phyloP scores from a whole-genome alignment of 1,284 basidiomycete genomes.

The Malassezia cuniculi region DNA sequence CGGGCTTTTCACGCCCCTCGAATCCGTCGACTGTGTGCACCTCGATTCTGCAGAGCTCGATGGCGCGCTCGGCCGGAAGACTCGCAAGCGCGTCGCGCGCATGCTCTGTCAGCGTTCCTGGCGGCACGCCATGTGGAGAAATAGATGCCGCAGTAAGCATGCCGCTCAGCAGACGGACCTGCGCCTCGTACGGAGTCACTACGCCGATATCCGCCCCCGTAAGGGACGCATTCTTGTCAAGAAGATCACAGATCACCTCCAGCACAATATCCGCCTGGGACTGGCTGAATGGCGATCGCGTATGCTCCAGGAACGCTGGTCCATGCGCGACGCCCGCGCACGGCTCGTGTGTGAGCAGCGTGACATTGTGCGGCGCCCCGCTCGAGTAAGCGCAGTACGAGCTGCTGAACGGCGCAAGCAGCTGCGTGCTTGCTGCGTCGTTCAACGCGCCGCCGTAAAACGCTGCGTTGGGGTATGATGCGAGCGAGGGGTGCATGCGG shows the following conservation, averaged over 20 bases:
- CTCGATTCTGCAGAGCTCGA: slow-evolving; percentile 54
- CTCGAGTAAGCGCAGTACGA: slow-evolving; percentile 14
- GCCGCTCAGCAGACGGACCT: slow-evolving; percentile 27
- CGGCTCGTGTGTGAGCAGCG: slow-evolving; percentile 11
- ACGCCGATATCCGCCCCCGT: slow-evolving; percentile 34
- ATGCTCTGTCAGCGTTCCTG: slow-evolving; percentile 1
- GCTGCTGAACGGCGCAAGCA: slow-evolving; percentile 21
- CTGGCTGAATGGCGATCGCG: slow-evolving; percentile 24
- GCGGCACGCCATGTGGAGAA: not conserved
- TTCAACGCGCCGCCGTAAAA: slow-evolving; percentile 64
- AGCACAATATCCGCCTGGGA: slow-evolving; percentile 26
- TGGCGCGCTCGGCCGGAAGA: slow-evolving; percentile 8
- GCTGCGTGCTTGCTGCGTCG: slow-evolving; percentile 52
- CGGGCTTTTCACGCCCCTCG: slow-evolving; percentile 92
- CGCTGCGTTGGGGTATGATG: slow-evolving; percentile 65
- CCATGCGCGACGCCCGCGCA: not conserved
- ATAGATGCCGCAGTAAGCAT: slow-evolving; percentile 16
- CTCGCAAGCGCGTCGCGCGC: slow-evolving; percentile 7
- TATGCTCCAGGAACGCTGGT: not conserved
- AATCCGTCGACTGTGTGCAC: slow-evolving; percentile 86
- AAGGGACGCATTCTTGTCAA: slow-evolving; percentile 24
- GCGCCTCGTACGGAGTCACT: slow-evolving; percentile 38
- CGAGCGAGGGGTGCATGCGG: slow-evolving; percentile 83
- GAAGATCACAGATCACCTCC: slow-evolving; percentile 41
- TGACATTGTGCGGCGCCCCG: slow-evolving; percentile 2